Conservation (phyloP, 129 eudicot genomes). For the Flaveria linearis region DNA sequence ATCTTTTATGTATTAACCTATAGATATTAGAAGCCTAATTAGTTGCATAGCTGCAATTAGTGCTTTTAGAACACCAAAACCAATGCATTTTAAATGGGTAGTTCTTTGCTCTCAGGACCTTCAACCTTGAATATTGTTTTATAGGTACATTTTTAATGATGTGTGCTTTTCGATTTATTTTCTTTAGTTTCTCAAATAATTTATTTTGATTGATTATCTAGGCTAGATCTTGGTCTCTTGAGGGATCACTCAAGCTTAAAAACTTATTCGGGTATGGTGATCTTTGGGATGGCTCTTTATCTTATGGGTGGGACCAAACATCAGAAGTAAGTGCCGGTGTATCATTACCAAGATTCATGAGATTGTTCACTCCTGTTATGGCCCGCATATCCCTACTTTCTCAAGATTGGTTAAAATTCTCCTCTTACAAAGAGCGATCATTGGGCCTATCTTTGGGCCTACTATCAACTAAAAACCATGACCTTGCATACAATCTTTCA, state of each 20-base stretch:
- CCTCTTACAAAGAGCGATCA: conserved; percentile 73
- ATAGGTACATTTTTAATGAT: conserved; percentile 6
- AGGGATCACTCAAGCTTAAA: conserved; percentile 73
- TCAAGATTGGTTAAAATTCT: conserved; percentile 85
- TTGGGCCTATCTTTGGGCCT: conserved; percentile 77
- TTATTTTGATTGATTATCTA: conserved; percentile 34
- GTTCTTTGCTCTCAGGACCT: not conserved
- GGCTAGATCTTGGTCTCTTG: conserved; percentile 84
- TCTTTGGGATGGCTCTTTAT: conserved; percentile 75
- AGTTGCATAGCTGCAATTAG: not conserved
- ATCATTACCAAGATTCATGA: conserved; percentile 62
- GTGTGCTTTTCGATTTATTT: not conserved
- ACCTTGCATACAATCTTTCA: conserved; percentile 63
- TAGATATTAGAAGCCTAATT: not conserved
- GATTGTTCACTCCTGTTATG: conserved; percentile 55
- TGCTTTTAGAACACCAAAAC: not conserved
- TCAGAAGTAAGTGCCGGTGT: conserved; percentile 78
- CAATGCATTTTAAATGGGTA: not conserved
- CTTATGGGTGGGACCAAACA: conserved; percentile 88
- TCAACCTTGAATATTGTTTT: not conserved
- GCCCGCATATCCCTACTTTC: conserved; percentile 78
- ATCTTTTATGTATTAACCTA: not conserved
- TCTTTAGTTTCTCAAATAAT: conserved; percentile 4
- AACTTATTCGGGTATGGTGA: conserved; percentile 86
- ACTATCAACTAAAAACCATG: conserved; percentile 67